Conservation (phyloP, 345 rosid species). For the Limnanthes douglasii region DNA sequence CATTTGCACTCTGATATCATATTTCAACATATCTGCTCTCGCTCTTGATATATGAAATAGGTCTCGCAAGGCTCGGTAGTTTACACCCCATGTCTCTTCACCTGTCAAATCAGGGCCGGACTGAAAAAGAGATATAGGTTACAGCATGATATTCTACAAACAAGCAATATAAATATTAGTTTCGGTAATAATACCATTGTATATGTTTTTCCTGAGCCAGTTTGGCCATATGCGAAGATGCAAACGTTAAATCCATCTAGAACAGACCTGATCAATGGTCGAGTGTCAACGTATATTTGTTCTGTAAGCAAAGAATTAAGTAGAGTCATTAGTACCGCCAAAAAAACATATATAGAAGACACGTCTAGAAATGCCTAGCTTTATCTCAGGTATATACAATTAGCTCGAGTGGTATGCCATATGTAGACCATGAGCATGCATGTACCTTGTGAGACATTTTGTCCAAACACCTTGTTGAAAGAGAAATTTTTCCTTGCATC, state of each 20-base stretch:
- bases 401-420: too few relatives aligned
- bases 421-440: too few relatives aligned
- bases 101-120: constrained; percentile 80
- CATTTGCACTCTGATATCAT: constrained; percentile 97
- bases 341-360: constrained; percentile 2
- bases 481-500: constrained; percentile 75
- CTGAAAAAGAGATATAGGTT: constrained; percentile 19
- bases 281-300: constrained; percentile 75
- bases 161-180: background rate
- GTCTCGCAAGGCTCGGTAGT: constrained; percentile 83
- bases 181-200: constrained; percentile 51
- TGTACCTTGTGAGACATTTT: constrained; percentile 69
- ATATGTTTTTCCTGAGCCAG: constrained; percentile 97
- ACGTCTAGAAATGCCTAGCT: too few relatives aligned
- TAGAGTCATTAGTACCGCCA: background rate
- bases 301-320: constrained; percentile 22
- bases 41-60: constrained; percentile 67
- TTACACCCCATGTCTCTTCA: constrained; percentile 88
- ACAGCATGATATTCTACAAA: background rate
- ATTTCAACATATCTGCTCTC: constrained; percentile 42
- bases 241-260: constrained; percentile 94
- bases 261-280: constrained; percentile 70
- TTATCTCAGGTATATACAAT: too few relatives aligned
- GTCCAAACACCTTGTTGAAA: constrained; percentile 77
- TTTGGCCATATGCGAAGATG: constrained; percentile 97